Base-by-base conservation (phyloP, 441 rosid genomes). In the Gossypium lobatum region DNA sequence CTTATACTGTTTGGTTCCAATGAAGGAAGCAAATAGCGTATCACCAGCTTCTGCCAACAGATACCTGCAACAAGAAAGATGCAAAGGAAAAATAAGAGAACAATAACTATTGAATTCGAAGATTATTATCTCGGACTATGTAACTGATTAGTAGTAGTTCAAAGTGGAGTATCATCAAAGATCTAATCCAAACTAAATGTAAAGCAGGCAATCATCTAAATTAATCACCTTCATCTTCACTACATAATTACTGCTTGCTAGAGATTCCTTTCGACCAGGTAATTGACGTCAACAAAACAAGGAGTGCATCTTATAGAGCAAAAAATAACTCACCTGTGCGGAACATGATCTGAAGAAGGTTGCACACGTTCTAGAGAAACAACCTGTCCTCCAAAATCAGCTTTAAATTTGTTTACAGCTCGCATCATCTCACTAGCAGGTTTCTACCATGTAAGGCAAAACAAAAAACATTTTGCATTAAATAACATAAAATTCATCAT, bases 1-100 rank as follows among this genome's bases (percentile, higher is more conserved):
- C 98, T 90, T 87, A 84, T 95, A 95, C 82, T 91, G 96, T 81
- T 88, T 95, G 14, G 98, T 95, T 71, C 98, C 98, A 57, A 93
- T 87, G 76, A 92, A 95, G 46, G 98, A 95, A 75, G 98, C 98
- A 90, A 95, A 95, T 21, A 95, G 81, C 1, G 98, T 92, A 77
- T 95, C 97, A 6, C 97, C 97, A 13, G 98, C 92, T 85, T 95
- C 98, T 21, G 97, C 98, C 77, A 95, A 82, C 64, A 95, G 74
- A 80, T 95, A 95, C 85, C 98, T 95, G 83, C 83, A 77, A 77
- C 16, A 20, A 54, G 52, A 66, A 2, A n/a, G 55, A 57, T 7
- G 21, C 50, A 52, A 18, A 34, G 65, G 69, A 59, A 21, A 55
- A 16, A 78, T 53, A 21, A 42, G 58, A n/a, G 18, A 72, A 66